Percentiles rank a stretch among this genome's conserved stretches.
These are phyloP conservation scores for Cryptosporidium ubiquitum DNA, from an alignment of 169 alveolate genomes.

Conservation along the genomic window DNA sequence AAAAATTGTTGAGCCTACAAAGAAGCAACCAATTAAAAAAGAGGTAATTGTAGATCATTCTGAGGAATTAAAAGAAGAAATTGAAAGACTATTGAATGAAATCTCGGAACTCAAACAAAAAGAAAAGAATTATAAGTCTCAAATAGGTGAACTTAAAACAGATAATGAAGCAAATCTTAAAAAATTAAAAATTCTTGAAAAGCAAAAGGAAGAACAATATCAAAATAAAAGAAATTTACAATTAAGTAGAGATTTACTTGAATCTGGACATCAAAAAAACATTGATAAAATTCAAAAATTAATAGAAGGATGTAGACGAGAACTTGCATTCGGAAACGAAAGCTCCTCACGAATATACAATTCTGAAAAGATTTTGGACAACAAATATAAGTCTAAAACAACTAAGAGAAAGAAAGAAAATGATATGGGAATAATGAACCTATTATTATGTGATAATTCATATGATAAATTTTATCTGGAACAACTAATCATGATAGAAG, in stretches of 20 bases:
- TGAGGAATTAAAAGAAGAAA: constrained; percentile 19
- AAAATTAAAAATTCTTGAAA: constrained; percentile 19
- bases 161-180: constrained; percentile 8
- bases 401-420: constrained; percentile 19
- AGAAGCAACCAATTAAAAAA: not conserved
- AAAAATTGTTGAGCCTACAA: not conserved
- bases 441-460: constrained; percentile 30
- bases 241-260: constrained; percentile 16
- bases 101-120: constrained; percentile 7
- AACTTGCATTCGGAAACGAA: constrained; percentile 1
- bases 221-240: constrained; percentile 40
- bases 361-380: not conserved
- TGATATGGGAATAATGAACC: constrained; percentile 29
- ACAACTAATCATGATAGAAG: constrained; percentile 54
- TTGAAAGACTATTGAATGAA: not conserved
- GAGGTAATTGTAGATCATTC: not conserved
- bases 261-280: constrained; percentile 55
- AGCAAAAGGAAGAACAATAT: constrained; percentile 38
- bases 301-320: constrained; percentile 20
- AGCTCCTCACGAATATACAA: not conserved
- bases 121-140: constrained; percentile 5
- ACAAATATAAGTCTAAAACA: not conserved
- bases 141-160: constrained; percentile 15
- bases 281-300: constrained; percentile 49
- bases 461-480: constrained; percentile 27